A percentile compares a stretch with the other conserved stretches of the same genome.
These are phyloP conservation scores for Beta lomatogona DNA, from an alignment of 179 eudicot genomes.

Conservation along the genomic window DNA sequence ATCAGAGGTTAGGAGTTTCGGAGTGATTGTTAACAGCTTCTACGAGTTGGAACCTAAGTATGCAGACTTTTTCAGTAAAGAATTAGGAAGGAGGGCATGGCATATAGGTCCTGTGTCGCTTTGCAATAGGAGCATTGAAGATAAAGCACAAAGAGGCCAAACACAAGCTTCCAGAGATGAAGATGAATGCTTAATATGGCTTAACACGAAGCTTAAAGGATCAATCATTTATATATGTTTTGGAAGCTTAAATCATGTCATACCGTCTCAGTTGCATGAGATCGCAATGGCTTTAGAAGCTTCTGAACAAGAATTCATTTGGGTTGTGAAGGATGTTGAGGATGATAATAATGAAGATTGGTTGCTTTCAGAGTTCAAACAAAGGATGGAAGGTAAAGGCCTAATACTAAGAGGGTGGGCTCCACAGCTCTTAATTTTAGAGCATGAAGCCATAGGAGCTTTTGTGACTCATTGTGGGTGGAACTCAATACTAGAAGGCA, in stretches of 20 bases:
- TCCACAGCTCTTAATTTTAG: slow-evolving; percentile 15
- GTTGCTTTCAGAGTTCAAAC: slow-evolving; percentile 3
- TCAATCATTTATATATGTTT: slow-evolving; percentile 11
- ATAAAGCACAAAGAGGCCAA: slow-evolving; percentile 3
- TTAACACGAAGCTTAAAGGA: neutral
- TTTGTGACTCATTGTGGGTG: slow-evolving; percentile 22
- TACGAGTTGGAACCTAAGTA: slow-evolving; percentile 18
- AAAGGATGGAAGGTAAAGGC: slow-evolving; percentile 10
- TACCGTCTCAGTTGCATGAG: neutral
- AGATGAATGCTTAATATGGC: slow-evolving; percentile 9
- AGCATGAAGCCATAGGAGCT: slow-evolving; percentile 19
- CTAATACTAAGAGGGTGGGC: slow-evolving; percentile 14
- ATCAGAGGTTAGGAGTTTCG: slow-evolving; percentile 15
- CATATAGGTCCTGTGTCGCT: slow-evolving; percentile 16
- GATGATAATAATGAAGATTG: neutral
- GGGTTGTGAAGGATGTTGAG: slow-evolving; percentile 6
- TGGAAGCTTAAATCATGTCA: neutral
- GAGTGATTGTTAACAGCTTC: slow-evolving; percentile 13
- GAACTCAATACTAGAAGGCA: slow-evolving; percentile 20
- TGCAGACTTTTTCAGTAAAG: slow-evolving; percentile 14
- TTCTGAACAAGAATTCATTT: neutral
- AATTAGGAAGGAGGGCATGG: slow-evolving; percentile 9
- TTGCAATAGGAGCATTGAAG: neutral
- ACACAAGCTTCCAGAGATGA: neutral
- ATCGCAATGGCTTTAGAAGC: slow-evolving; percentile 23